Evolutionary conservation across 2,329 filamentous ascomycete species (phyloP), one percentile per base, ranked within the genome.

Genomic region (Curvularia eragrostidis): DNA sequence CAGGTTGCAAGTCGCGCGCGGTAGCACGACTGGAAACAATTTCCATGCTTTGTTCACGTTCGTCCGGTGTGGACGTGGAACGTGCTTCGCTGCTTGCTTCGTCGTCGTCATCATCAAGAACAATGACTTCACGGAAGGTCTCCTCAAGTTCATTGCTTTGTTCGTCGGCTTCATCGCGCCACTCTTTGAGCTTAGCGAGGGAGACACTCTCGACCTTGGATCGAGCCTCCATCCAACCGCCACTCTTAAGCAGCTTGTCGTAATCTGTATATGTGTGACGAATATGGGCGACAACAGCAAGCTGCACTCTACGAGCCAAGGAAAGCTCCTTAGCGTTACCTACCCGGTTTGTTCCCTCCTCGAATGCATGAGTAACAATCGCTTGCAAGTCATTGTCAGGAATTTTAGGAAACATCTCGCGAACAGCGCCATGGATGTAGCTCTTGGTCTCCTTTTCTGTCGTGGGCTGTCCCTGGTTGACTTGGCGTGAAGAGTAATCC

Each of bases 191-290:
- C 67, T 84, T 85, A 21, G 81, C 78, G 21, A 88, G 75, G 46
- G 82, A 84, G 5, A 78, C 75, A 50, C 83, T 81, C 71, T 88
- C 85, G 23, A 88, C 84, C 34, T 77, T 70, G 36, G 77, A 74
- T 56, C 87, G 80, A 26, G 85, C 85, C 56, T 85, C 81, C 57
- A 81, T 78, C 75, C 84, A 87, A 19, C 77, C 78, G 5, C 79
- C 81, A 5, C 76, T 77, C 58, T 80, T 82, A 12, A 89, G 75
- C 41, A 87, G 77, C 43, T 79, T 79, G 70, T 89, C 86, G 70
- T 89, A 89, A 58, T 86, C 79, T 61, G 86, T 89, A 66, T 88
- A 86, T 13, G 78, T 72, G 67, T 89, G 86, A 42, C 86, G 82
- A 61, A 88, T 86, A 65, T 87, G 84, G 30, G 86, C 85, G 42